Evolutionary conservation across 1,139 yeast species (phyloP).

Genomic region (Candida smagusa): DNA sequence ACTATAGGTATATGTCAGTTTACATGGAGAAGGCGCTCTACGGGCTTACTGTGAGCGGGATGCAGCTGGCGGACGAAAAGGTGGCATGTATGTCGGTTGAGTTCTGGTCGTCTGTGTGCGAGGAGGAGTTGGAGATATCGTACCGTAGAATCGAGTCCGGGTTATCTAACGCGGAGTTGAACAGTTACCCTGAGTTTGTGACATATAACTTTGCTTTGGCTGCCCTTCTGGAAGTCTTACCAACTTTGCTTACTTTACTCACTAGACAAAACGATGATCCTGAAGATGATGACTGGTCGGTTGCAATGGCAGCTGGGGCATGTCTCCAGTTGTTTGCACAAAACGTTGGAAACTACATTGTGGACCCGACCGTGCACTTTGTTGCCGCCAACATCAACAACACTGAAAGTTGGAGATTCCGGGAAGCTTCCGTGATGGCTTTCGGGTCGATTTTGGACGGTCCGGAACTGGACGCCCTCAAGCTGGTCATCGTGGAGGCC

Average conservation of each 20-base stretch:
- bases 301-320: constrained; percentile 98
- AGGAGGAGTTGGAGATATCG: constrained; percentile 84
- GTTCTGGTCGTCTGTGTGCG: constrained; percentile 97
- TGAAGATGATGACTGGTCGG: constrained; percentile 96
- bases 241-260: constrained; percentile 74
- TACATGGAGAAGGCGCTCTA: constrained; percentile 97
- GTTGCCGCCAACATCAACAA: constrained; percentile 70
- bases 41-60: constrained; percentile 85
- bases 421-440: constrained; percentile 99
- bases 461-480: constrained; percentile 74
- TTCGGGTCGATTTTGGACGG: constrained; percentile 97
- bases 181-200: constrained; percentile 35
- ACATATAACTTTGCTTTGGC: constrained; percentile 76
- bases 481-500: constrained; percentile 72
- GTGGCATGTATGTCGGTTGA: constrained; percentile 99
- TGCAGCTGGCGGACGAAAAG: constrained; percentile 81
- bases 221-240: constrained; percentile 82
- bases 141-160: constrained; percentile 62
- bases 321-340: constrained; percentile 93
- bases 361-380: constrained; percentile 78
- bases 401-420: constrained; percentile 64
- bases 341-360: constrained; percentile 80
- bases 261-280: constrained; percentile 90
- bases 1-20: constrained; percentile 84
- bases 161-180: constrained; percentile 36